Evolutionary conservation across 2,329 filamentous ascomycete genomes (phyloP).

Genomic region (Magnaporthales sp.): DNA sequence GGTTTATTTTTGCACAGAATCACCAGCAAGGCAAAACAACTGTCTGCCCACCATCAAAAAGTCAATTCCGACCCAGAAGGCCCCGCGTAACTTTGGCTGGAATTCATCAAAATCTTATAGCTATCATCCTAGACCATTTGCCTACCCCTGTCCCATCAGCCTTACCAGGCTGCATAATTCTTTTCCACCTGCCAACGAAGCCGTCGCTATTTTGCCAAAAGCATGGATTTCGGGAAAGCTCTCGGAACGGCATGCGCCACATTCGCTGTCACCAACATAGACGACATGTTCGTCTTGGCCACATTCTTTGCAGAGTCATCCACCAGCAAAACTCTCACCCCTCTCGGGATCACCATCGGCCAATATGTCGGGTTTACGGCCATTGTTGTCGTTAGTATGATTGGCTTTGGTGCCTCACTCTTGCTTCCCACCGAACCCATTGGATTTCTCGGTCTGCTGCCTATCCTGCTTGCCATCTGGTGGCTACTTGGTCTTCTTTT

Average conservation of each 20-base stretch:
- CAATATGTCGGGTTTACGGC: slow-evolving; percentile 24
- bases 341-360: slow-evolving; percentile 15
- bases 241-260: slow-evolving; percentile 18
- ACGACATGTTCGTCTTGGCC: slow-evolving; percentile 29
- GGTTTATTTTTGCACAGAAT: background rate
- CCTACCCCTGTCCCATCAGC: background rate
- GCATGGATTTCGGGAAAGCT: slow-evolving; percentile 10
- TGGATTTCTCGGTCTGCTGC: slow-evolving; percentile 24
- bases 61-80: background rate
- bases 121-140: background rate
- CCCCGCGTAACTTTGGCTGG: background rate
- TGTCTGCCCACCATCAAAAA: background rate
- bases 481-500: slow-evolving; percentile 14
- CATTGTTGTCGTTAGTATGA: slow-evolving; percentile 24
- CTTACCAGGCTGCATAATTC: background rate
- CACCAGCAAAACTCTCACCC: slow-evolving; percentile 15
- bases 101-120: background rate
- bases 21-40: background rate
- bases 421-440: slow-evolving; percentile 23
- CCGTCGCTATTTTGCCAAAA: background rate
- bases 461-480: slow-evolving; percentile 23
- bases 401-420: slow-evolving; percentile 22
- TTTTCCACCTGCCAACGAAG: background rate
- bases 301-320: slow-evolving; percentile 26
- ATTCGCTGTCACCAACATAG: slow-evolving; percentile 21